A percentile compares a stretch with the other conserved stretches of the same genome.
phyloP scores from a whole-genome alignment of 352 stramenopile genomes.

The Phytophthora agathidicida region DNA sequence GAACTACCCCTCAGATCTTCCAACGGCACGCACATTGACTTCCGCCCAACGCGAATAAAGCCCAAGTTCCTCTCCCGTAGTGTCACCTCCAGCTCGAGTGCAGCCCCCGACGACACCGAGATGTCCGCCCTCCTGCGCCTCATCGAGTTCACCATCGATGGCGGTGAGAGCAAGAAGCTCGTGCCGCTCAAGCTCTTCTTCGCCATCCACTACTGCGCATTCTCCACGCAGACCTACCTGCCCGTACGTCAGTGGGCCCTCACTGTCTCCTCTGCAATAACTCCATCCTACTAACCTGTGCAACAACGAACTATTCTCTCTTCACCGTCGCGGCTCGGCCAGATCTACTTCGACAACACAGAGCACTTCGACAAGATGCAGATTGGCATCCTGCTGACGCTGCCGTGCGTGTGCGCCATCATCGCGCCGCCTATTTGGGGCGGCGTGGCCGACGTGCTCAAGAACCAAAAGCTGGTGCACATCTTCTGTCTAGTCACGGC shows the following conservation, averaged over 20 bases:
- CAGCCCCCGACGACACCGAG: neutral
- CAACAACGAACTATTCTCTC: no score
- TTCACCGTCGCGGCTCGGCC: no score
- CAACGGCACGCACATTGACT: no score
- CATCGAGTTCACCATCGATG: constrained; percentile 61
- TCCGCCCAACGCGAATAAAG: no score
- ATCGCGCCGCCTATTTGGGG: constrained; percentile 74
- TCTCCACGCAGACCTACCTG: constrained; percentile 73
- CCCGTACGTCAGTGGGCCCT: constrained; percentile 39
- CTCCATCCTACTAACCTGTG: no score
- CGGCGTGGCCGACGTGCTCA: constrained; percentile 59
- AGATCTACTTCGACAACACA: constrained; percentile 63
- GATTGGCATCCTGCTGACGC: constrained; percentile 71
- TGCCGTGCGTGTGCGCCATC: constrained; percentile 76
- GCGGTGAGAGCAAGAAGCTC: constrained; percentile 63
- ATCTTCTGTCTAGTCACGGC: constrained; percentile 64
- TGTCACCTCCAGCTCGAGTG: no score
- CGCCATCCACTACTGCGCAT: constrained; percentile 69
- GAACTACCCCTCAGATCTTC: no score
- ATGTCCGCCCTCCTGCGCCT: constrained; percentile 38
- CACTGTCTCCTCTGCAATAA: no score
- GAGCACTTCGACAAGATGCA: constrained; percentile 74
- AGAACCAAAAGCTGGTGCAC: constrained; percentile 73
- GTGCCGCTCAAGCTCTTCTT: constrained; percentile 79
- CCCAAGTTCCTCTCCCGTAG: no score